phyloP scores from a whole-genome alignment of 2,329 filamentous ascomycete genomes.

The Madurella fahalii region DNA sequence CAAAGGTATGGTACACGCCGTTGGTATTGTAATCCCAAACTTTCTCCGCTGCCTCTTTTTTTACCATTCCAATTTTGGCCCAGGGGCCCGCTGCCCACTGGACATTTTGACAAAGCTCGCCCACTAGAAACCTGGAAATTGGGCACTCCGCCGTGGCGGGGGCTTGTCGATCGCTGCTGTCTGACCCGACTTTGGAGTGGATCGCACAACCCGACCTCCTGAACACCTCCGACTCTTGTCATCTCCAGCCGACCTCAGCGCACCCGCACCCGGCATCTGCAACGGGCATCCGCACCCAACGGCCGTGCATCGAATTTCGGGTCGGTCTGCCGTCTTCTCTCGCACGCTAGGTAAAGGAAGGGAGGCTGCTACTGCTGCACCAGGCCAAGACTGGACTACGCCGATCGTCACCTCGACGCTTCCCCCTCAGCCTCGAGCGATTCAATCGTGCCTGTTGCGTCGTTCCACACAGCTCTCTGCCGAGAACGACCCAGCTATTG shows the following conservation, averaged over 20 bases:
- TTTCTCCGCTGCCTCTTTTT: neutral
- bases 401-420: slow-evolving; percentile 5
- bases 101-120: neutral
- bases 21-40: neutral
- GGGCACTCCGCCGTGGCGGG: slow-evolving; percentile 28
- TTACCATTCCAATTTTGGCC: no score
- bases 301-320: neutral
- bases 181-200: slow-evolving; percentile 17
- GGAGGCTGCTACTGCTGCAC: neutral
- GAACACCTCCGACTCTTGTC: slow-evolving; percentile 16
- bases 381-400: slow-evolving; percentile 5
- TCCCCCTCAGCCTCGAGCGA: slow-evolving; percentile 14
- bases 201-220: slow-evolving; percentile 22
- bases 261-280: slow-evolving; percentile 2
- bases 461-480: slow-evolving; percentile 12
- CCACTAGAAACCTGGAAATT: slow-evolving; percentile 29
- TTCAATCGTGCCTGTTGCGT: slow-evolving; percentile 5
- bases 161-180: slow-evolving; percentile 31
- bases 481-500: slow-evolving; percentile 4
- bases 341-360: neutral
- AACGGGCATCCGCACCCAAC: neutral
- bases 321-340: neutral
- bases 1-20: no score
- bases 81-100: slow-evolving; percentile 4
- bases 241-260: slow-evolving; percentile 9